Base-by-base conservation (phyloP, 2,329 filamentous ascomycete genomes). In the Hymenoscyphus scutula region DNA sequence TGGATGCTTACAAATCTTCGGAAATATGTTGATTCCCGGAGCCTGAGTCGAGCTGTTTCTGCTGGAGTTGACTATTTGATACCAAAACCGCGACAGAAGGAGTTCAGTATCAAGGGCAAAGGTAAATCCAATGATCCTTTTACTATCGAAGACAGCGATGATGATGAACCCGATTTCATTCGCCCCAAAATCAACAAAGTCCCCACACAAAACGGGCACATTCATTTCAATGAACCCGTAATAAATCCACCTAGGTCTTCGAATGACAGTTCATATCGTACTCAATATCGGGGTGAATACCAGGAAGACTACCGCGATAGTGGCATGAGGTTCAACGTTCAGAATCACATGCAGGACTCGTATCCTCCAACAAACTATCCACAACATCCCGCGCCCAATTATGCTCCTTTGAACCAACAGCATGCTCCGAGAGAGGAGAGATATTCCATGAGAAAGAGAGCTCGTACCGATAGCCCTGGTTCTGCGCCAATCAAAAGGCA, bases 1-100 rank as follows among this genome's bases (percentile, higher is more conserved):
- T 88, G 84, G 84, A 82, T 81, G 32, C 70, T 77, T 60, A 71
- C 74, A 53, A 85, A 83, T 66, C 75, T 78, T 17, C 73, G 78
- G 59, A 75, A 75, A 38, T 87, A 84, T 67, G 57, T 84, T 29
- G 81, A 86, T 69, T 70, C 77, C 5, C 67, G 75, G 8, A 82
- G 79, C 60, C 48, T 61, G n/a, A 29, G 63, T 27, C 66, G 67
- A 53, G 68, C 70, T 30, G 32, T 71, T 8, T 72, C 71, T 64
- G 68, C 70, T 45, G 70, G 68, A 37, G 60, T 65, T 34, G 69
- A 73, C 60, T 72, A 70, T 56, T 68, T 67, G 3, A 65, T 72
- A 10, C 62, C 66, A 38, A 60, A 64, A 37, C 29, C 61, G 7
- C 65, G 58, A 5, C 15, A 59, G 4, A 66, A 62, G 45, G 62